Conservation (phyloP, 2,329 filamentous ascomycete species). For the Onygenales sp. region DNA sequence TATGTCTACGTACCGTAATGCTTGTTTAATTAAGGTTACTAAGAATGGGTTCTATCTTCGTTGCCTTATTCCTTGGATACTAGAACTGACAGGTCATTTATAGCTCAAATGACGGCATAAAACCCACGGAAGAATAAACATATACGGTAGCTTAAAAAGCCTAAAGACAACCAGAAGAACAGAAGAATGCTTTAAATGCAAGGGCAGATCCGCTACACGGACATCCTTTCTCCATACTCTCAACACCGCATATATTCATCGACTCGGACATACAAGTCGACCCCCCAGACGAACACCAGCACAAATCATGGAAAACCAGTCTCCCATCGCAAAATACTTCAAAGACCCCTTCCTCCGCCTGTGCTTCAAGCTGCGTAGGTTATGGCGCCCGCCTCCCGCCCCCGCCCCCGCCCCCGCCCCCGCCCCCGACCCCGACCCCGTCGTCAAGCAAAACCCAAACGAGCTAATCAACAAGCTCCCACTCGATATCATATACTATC, state of each 20-base stretch:
- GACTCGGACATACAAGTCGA: not conserved
- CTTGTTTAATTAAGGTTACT: too few relatives aligned
- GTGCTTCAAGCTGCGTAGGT: not conserved
- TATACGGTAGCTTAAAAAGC: too few relatives aligned
- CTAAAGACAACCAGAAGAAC: too few relatives aligned
- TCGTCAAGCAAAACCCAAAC: too few relatives aligned
- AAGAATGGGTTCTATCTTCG: too few relatives aligned
- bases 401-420: not conserved
- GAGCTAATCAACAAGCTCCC: not conserved
- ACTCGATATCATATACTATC: conserved; percentile 1
- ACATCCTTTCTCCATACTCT: not conserved
- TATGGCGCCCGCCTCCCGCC: not conserved
- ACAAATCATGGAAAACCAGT: not conserved
- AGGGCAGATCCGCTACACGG: too few relatives aligned
- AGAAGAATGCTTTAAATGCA: too few relatives aligned
- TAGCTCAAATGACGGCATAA: too few relatives aligned
- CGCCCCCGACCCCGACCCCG: not conserved
- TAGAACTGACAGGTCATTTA: too few relatives aligned
- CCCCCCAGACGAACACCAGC: not conserved
- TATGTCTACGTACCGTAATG: too few relatives aligned
- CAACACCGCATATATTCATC: not conserved
- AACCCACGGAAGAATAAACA: too few relatives aligned
- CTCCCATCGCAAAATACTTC: not conserved
- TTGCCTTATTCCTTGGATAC: too few relatives aligned
- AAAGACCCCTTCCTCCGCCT: not conserved